These are phyloP conservation scores for Xylaria sp. DNA, from an alignment of 2,329 filamentous ascomycete genomes.

Conservation along the genomic window DNA sequence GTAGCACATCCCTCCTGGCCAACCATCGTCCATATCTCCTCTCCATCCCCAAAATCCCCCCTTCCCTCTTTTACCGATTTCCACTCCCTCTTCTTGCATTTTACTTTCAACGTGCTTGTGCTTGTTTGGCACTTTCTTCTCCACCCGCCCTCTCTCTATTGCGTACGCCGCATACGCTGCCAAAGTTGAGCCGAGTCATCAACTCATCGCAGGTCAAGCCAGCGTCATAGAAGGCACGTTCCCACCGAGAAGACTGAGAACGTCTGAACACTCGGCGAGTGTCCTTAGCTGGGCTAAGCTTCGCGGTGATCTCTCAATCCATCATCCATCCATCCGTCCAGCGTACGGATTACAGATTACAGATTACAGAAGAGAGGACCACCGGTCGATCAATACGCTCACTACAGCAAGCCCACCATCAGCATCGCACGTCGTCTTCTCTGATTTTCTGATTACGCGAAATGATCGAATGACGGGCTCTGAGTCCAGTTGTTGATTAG, in stretches of 20 bases:
- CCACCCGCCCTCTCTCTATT: slow-evolving; percentile 10
- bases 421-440: background rate
- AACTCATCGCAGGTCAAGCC: slow-evolving; percentile 5
- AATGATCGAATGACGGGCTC: background rate
- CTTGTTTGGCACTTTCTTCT: slow-evolving; percentile 13
- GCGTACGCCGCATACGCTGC: slow-evolving; percentile 9
- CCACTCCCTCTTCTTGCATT: slow-evolving; percentile 16
- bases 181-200: slow-evolving; percentile 5
- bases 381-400: background rate
- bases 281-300: background rate
- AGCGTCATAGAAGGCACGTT: slow-evolving; percentile 8
- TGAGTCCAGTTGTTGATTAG: background rate
- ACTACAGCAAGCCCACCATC: background rate
- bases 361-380: too few species aligned
- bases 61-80: slow-evolving; percentile 12
- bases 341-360: too few species aligned
- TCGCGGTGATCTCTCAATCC: background rate
- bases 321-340: background rate
- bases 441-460: background rate
- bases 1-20: slow-evolving; percentile 4
- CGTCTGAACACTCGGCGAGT: background rate
- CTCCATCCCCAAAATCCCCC: slow-evolving; percentile 12
- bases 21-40: slow-evolving; percentile 20
- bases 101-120: slow-evolving; percentile 17
- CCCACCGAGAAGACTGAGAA: background rate